Percentiles rank a stretch among this genome's conserved stretches.
Conservation (phyloP, 176 grass and related monocot species). For the Bonia amplexicaulis region DNA sequence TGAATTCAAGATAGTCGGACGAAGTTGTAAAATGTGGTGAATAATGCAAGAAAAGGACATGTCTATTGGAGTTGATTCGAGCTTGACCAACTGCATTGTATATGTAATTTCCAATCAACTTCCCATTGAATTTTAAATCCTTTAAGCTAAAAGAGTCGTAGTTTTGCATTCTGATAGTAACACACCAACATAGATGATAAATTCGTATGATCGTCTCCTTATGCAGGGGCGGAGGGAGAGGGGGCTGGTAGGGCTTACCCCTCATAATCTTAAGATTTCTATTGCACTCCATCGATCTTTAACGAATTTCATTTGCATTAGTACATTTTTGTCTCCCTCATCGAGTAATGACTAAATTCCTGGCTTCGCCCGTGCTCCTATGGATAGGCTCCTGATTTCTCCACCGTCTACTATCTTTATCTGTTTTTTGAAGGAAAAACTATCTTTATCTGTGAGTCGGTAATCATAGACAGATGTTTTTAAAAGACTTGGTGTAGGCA, state of each 20-base stretch:
- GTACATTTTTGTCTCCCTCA: too few species aligned
- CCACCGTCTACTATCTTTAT: background rate
- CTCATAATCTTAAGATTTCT: too few species aligned
- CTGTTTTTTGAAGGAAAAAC: background rate
- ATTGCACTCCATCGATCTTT: too few species aligned
- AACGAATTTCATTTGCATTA: too few species aligned
- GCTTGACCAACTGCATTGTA: background rate
- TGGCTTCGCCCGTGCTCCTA: too few species aligned
- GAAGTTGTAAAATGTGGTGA: background rate
- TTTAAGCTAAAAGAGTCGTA: background rate
- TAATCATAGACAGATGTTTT: background rate
- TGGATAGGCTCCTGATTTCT: background rate
- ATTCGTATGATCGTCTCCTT: background rate
- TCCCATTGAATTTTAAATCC: background rate
- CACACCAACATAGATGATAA: background rate
- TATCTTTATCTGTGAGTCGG: background rate
- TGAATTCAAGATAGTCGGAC: background rate
- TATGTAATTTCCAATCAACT: background rate
- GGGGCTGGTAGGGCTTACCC: too few species aligned
- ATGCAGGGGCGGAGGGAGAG: background rate
- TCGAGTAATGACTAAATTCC: too few species aligned
- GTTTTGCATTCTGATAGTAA: background rate
- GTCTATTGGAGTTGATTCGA: background rate
- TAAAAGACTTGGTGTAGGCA: background rate
- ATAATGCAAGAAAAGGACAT: background rate